Percentiles rank a stretch among this genome's conserved stretches.
Conservation (phyloP, 768 basidiomycete genomes). For the Auricularia cornea region DNA sequence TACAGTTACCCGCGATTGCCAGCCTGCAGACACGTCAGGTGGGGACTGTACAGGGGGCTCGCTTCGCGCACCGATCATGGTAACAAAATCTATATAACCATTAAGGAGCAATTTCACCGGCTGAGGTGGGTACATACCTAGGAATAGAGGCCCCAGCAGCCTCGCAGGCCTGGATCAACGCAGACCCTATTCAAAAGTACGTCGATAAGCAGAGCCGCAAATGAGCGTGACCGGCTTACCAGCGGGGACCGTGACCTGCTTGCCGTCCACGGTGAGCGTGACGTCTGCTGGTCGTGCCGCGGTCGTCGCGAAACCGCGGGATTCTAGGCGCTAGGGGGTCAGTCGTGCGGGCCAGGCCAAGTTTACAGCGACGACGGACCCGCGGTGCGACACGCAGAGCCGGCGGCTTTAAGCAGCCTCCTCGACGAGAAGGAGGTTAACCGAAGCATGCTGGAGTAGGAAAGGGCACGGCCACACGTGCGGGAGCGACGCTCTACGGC, state of each 20-base stretch:
- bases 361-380: neutral
- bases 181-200: constrained; percentile 52
- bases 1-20: constrained; percentile 96
- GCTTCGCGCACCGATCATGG: constrained; percentile 59
- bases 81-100: constrained; percentile 57
- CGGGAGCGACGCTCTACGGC: neutral
- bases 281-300: constrained; percentile 66
- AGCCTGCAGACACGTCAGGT: constrained; percentile 41
- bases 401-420: neutral
- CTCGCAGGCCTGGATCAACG: constrained; percentile 95
- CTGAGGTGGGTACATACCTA: constrained; percentile 36
- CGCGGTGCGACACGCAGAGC: neutral
- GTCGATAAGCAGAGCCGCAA: neutral
- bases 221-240: constrained; percentile 43
- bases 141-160: constrained; percentile 78
- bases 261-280: constrained; percentile 92
- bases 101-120: constrained; percentile 7
- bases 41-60: neutral
- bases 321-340: neutral
- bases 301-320: constrained; percentile 54
- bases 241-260: constrained; percentile 94
- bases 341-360: neutral
- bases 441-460: neutral
- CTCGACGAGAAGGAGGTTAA: neutral
- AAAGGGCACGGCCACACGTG: neutral